Evolutionary conservation across 306 rosid species (phyloP).

Genomic region (Corylus americana): DNA sequence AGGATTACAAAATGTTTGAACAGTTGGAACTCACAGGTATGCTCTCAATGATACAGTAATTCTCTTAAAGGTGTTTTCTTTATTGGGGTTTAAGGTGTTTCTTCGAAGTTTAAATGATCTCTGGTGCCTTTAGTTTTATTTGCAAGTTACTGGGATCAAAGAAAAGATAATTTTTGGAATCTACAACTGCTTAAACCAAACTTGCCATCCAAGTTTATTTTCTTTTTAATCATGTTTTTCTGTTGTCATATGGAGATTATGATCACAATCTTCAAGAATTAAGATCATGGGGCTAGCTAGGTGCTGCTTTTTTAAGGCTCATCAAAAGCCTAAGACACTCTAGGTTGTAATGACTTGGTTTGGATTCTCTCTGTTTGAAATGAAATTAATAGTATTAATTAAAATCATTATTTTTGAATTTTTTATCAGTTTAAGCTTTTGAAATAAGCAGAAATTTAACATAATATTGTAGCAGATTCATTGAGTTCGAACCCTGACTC

Average conservation of each 20-base stretch:
- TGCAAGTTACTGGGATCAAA: background rate
- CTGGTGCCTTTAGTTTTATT: background rate
- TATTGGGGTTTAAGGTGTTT: background rate
- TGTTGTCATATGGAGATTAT: too few relatives aligned
- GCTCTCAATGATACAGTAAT: background rate
- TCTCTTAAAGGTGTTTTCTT: background rate
- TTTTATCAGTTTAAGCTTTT: too few relatives aligned
- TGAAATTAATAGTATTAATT: too few relatives aligned
- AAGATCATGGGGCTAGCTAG: too few relatives aligned
- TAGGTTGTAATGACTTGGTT: too few relatives aligned
- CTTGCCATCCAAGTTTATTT: background rate
- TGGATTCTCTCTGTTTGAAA: too few relatives aligned
- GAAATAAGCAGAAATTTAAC: too few relatives aligned
- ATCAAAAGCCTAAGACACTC: too few relatives aligned
- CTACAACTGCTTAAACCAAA: background rate
- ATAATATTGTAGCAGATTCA: too few relatives aligned
- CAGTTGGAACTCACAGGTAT: slow-evolving; percentile 88
- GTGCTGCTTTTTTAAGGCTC: too few relatives aligned
- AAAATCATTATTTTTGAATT: too few relatives aligned
- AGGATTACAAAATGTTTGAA: slow-evolving; percentile 67
- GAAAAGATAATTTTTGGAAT: background rate
- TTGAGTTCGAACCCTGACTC: background rate
- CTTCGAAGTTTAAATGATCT: background rate
- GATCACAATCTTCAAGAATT: too few relatives aligned
- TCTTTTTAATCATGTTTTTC: background rate